phyloP scores from a whole-genome alignment of 2,329 filamentous ascomycete species.

The Colletotrichum sp. region DNA sequence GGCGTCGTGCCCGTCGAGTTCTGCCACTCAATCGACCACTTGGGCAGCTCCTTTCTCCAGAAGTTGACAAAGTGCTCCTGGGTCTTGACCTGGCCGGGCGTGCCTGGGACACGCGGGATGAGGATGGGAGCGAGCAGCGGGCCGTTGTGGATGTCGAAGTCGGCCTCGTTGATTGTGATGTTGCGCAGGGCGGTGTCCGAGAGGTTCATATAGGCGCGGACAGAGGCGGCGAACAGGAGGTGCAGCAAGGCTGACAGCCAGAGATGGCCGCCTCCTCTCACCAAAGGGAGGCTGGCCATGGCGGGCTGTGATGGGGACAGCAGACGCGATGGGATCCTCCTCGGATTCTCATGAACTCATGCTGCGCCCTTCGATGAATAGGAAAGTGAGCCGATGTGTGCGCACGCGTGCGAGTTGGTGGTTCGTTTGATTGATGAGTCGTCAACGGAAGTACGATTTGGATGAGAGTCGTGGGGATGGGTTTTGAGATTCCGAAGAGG shows the following conservation, averaged over 20 bases:
- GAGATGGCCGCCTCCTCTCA: conserved; percentile 9
- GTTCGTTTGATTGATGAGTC: neutral
- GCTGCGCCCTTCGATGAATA: neutral
- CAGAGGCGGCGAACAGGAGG: conserved; percentile 27
- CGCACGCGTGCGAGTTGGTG: neutral
- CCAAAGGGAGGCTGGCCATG: conserved; percentile 18
- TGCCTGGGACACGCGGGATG: conserved; percentile 75
- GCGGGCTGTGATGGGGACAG: conserved; percentile 1
- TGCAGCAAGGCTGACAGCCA: conserved; percentile 14
- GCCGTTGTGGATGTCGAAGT: conserved; percentile 72
- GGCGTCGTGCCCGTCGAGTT: conserved; percentile 78
- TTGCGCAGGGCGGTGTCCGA: conserved; percentile 68
- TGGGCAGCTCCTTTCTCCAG: conserved; percentile 68
- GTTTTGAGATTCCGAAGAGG: conserved; percentile 10
- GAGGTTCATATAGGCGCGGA: conserved; percentile 45
- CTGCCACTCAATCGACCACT: conserved; percentile 74
- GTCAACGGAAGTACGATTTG: neutral
- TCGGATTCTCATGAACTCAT: conserved; percentile 15
- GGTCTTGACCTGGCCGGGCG: conserved; percentile 67
- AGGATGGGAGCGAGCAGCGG: conserved; percentile 77
- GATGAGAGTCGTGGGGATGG: neutral
- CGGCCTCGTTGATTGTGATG: conserved; percentile 65
- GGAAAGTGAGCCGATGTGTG: neutral
- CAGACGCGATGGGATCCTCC: neutral
- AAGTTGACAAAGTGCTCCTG: conserved; percentile 76